Percentiles rank a stretch among this genome's conserved stretches.
Evolutionary conservation across 2,329 filamentous ascomycete species (phyloP).

Genomic region (Ophiosphaerella herpotricha): DNA sequence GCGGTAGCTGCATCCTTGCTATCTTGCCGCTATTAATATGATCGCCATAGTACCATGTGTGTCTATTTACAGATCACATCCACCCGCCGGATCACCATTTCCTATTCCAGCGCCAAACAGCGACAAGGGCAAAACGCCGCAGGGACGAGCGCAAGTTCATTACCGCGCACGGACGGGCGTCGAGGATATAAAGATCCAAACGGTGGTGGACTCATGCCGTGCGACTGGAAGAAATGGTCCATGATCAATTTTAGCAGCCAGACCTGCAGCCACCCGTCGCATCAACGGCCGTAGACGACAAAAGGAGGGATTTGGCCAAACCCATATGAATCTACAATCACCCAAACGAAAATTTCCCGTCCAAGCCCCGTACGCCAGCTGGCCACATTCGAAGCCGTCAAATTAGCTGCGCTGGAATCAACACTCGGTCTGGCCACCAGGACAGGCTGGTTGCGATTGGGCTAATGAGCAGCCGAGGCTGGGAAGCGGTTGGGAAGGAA

Average conservation of each 20-base stretch:
- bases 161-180: neutral
- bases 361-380: neutral
- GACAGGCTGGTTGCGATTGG: neutral
- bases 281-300: conserved; percentile 2
- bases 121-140: neutral
- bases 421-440: conserved; percentile 1
- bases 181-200: neutral
- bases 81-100: neutral
- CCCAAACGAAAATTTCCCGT: conserved; percentile 6
- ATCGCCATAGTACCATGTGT: conserved; percentile 13
- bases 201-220: neutral
- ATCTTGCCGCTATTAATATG: conserved; percentile 3
- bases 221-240: neutral
- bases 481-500: neutral
- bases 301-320: neutral
- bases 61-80: conserved; percentile 6
- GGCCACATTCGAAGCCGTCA: neutral
- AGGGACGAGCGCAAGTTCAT: neutral
- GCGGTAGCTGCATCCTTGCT: conserved; percentile 5
- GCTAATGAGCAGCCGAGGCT: neutral
- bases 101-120: neutral
- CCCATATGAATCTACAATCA: conserved; percentile 3
- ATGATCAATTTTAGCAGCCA: neutral
- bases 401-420: neutral
- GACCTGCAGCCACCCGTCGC: conserved; percentile 5